Conservation (phyloP, 2,329 filamentous ascomycete genomes). For the Helminthosporium solani region DNA sequence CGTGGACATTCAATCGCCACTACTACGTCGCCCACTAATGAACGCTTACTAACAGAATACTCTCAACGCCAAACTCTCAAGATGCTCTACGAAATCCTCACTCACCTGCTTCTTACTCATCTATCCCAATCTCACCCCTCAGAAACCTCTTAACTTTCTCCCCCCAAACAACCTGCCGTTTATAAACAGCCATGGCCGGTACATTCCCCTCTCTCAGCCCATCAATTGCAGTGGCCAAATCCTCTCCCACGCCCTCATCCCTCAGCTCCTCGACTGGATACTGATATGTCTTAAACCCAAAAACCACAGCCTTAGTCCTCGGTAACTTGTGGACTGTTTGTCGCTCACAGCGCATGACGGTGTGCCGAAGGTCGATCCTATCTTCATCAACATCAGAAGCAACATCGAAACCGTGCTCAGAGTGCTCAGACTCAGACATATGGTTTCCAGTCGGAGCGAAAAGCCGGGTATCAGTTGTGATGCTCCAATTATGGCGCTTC, state of each 20-base stretch:
- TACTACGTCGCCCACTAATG: background rate
- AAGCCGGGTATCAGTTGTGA: conserved; percentile 46
- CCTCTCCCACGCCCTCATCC: conserved; percentile 56
- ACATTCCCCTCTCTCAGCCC: conserved; percentile 59
- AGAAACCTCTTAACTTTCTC: conserved; percentile 56
- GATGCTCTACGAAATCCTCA: too few species aligned
- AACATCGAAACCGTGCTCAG: background rate
- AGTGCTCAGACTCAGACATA: conserved; percentile 39
- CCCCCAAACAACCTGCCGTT: conserved; percentile 58
- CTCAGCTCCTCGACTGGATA: conserved; percentile 59
- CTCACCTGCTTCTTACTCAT: background rate
- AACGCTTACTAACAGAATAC: background rate
- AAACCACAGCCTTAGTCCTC: conserved; percentile 55
- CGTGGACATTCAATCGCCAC: background rate
- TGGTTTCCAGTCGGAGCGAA: conserved; percentile 48
- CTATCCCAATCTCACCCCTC: conserved; percentile 28
- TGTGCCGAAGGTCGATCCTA: conserved; percentile 46
- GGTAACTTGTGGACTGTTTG: conserved; percentile 64
- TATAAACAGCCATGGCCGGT: conserved; percentile 61
- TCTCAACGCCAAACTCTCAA: background rate
- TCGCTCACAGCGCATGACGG: conserved; percentile 56
- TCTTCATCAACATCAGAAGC: conserved; percentile 26
- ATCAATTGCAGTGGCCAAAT: conserved; percentile 59
- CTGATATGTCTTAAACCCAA: conserved; percentile 63
- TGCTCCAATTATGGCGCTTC: conserved; percentile 56